These are phyloP conservation scores for Mycosphaerella arachidis DNA, from an alignment of 2,329 filamentous ascomycete species.

Conservation along the genomic window DNA sequence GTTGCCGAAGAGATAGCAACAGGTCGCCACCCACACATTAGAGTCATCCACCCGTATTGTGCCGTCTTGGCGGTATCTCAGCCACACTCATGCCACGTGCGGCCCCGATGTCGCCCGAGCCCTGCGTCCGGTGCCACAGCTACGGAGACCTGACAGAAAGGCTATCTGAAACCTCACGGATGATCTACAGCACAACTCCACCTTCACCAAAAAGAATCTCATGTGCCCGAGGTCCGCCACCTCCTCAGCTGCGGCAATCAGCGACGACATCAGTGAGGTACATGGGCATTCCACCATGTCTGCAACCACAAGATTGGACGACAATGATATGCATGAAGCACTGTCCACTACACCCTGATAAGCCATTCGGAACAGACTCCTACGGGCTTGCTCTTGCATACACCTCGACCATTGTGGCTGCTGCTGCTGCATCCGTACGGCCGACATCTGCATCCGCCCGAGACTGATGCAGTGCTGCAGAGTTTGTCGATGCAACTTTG, in stretches of 20 bases:
- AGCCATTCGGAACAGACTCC: background rate
- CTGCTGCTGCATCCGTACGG: too few relatives aligned
- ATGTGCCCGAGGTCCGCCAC: background rate
- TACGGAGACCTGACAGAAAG: background rate
- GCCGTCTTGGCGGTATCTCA: too few relatives aligned
- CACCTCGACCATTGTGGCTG: too few relatives aligned
- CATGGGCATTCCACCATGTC: background rate
- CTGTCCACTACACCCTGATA: background rate
- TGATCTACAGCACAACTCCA: background rate
- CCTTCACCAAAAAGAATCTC: background rate
- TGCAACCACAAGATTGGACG: background rate
- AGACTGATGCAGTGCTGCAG: too few relatives aligned
- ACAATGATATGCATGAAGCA: background rate
- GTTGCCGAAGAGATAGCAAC: too few relatives aligned
- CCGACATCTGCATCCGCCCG: too few relatives aligned
- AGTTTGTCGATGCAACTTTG: too few relatives aligned
- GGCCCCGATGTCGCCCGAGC: too few relatives aligned
- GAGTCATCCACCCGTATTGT: too few relatives aligned
- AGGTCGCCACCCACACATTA: too few relatives aligned
- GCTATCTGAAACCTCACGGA: background rate
- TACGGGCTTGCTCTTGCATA: background rate
- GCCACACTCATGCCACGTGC: too few relatives aligned
- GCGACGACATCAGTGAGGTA: background rate
- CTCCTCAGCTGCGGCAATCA: background rate
- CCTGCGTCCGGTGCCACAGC: too few relatives aligned